Percentiles rank a stretch among this genome's conserved stretches.
Evolutionary conservation across 208 protist species (phyloP).

Genomic region (Leishmania major): DNA sequence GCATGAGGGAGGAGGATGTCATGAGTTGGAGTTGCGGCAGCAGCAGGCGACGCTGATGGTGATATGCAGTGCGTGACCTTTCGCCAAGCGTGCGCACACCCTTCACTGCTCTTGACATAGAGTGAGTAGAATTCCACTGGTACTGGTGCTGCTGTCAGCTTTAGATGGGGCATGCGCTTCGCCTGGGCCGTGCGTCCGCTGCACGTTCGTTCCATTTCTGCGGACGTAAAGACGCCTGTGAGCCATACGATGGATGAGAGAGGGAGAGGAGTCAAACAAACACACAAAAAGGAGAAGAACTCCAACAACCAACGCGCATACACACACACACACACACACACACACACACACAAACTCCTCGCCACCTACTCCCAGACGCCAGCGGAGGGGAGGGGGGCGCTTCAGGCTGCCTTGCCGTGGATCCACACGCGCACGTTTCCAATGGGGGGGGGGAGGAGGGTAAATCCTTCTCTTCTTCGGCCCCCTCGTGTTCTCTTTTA

Average conservation of each 20-base stretch:
- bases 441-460: neutral
- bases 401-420: neutral
- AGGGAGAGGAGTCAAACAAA: neutral
- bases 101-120: neutral
- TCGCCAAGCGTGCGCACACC: neutral
- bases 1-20: neutral
- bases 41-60: neutral
- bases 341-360: neutral
- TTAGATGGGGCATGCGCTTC: neutral
- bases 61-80: neutral
- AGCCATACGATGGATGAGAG: neutral
- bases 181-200: neutral
- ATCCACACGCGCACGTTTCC: neutral
- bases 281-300: neutral
- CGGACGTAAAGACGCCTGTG: neutral
- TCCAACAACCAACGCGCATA: neutral
- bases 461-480: neutral
- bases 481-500: conserved; percentile 1
- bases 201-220: neutral
- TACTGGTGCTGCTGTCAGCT: neutral
- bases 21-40: neutral
- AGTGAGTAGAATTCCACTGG: neutral
- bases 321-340: neutral
- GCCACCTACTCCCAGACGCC: neutral
- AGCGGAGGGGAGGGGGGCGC: neutral